Percentiles rank a stretch among this genome's conserved stretches.
These are phyloP conservation scores for Hymenoscyphus occultus DNA, from an alignment of 2,329 filamentous ascomycete genomes.

Conservation along the genomic window DNA sequence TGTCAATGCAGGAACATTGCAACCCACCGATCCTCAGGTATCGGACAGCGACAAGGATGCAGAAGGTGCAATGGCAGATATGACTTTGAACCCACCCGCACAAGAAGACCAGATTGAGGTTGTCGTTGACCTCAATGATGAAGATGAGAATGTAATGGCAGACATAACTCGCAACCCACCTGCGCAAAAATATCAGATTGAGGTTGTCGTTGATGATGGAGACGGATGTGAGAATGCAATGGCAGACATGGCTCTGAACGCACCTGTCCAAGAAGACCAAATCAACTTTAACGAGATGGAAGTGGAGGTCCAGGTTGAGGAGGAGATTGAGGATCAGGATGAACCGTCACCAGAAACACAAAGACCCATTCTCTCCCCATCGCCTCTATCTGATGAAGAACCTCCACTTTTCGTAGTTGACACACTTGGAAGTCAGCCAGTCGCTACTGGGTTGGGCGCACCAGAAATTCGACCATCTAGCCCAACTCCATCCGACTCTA, in stretches of 20 bases:
- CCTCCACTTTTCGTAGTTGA: conserved; percentile 38
- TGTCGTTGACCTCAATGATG: too few relatives aligned
- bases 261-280: too few relatives aligned
- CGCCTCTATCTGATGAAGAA: conserved; percentile 8
- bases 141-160: neutral
- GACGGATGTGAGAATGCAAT: too few relatives aligned
- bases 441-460: conserved; percentile 35
- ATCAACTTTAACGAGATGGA: too few relatives aligned
- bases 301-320: too few relatives aligned
- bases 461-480: conserved; percentile 34
- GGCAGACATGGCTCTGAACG: too few relatives aligned
- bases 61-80: conserved; percentile 26
- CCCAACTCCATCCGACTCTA: conserved; percentile 53
- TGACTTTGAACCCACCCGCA: conserved; percentile 20
- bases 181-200: too few relatives aligned
- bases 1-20: conserved; percentile 54
- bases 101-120: neutral
- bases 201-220: too few relatives aligned
- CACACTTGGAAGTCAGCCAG: conserved; percentile 30
- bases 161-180: too few relatives aligned
- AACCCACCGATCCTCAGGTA: conserved; percentile 32
- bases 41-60: conserved; percentile 29
- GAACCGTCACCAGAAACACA: neutral
- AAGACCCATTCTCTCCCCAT: neutral
- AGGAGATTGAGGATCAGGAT: conserved; percentile 6